A percentile compares a stretch with the other conserved stretches of the same genome.
Conservation (phyloP, 257 asterid species). For the Avicennia marina region DNA sequence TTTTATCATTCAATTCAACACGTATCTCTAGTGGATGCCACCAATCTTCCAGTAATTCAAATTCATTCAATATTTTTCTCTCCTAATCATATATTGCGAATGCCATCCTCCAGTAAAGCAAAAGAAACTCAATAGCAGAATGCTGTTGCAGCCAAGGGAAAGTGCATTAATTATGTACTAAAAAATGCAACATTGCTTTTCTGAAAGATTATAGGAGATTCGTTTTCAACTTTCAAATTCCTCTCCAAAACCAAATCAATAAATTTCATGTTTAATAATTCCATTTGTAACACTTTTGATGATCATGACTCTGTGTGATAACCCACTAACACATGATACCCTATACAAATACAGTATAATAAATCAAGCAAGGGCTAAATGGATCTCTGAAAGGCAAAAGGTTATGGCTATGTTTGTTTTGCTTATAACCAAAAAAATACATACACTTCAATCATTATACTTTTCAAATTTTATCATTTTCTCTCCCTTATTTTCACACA, state of each 20-base stretch:
- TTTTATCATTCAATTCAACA: too few species aligned
- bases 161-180: not conserved
- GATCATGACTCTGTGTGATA: not conserved
- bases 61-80: not conserved
- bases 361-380: not conserved
- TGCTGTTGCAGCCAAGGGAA: not conserved
- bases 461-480: too few species aligned
- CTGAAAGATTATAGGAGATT: too few species aligned
- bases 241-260: too few species aligned
- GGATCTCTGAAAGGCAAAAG: too few species aligned
- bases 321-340: not conserved
- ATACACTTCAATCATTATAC: too few species aligned
- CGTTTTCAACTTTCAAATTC: not conserved
- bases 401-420: too few species aligned
- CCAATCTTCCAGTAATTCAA: not conserved
- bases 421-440: too few species aligned
- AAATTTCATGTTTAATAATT: too few species aligned
- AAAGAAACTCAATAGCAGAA: not conserved
- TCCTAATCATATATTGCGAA: not conserved
- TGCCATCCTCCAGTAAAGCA: not conserved
- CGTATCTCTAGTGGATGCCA: not conserved
- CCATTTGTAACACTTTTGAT: not conserved
- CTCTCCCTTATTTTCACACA: too few species aligned
- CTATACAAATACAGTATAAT: not conserved
- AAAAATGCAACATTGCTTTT: not conserved